A percentile compares a stretch with the other conserved stretches of the same genome.
These are phyloP conservation scores for Raffaelea arxii DNA, from an alignment of 2,329 filamentous ascomycete genomes.

Conservation along the genomic window DNA sequence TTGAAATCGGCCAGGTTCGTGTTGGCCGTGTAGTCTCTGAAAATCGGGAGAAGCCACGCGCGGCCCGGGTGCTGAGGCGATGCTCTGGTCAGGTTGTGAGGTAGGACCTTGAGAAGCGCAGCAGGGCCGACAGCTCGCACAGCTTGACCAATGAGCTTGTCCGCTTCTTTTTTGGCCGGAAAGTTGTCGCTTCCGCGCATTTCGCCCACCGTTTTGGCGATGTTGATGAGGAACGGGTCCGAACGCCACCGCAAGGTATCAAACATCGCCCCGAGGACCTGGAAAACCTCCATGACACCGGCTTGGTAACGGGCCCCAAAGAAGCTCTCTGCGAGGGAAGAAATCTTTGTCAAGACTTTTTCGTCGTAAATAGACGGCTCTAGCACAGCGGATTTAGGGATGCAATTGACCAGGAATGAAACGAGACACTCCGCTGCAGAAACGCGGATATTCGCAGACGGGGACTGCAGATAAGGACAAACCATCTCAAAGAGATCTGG, in stretches of 20 bases:
- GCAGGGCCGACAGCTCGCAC: slow-evolving; percentile 86
- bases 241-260: slow-evolving; percentile 79
- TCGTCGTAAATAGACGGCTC: slow-evolving; percentile 91
- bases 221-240: slow-evolving; percentile 64
- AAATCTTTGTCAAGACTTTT: slow-evolving; percentile 74
- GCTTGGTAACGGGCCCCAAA: slow-evolving; percentile 86
- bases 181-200: slow-evolving; percentile 83
- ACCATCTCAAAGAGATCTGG: slow-evolving; percentile 77
- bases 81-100: slow-evolving; percentile 74
- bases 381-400: slow-evolving; percentile 72
- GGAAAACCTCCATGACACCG: slow-evolving; percentile 92
- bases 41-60: slow-evolving; percentile 88
- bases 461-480: slow-evolving; percentile 70
- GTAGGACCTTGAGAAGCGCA: slow-evolving; percentile 69
- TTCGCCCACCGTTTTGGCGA: slow-evolving; percentile 74
- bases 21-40: slow-evolving; percentile 84
- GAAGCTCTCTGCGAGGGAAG: slow-evolving; percentile 61
- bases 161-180: slow-evolving; percentile 87
- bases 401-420: slow-evolving; percentile 83
- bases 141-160: slow-evolving; percentile 79
- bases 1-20: slow-evolving; percentile 80
- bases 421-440: slow-evolving; percentile 93
- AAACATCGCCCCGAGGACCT: slow-evolving; percentile 77
- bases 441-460: slow-evolving; percentile 85
- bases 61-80: slow-evolving; percentile 70